Evolutionary conservation across 1,139 yeast species (phyloP), one percentile per base, ranked within the genome.

Genomic region (Sugiyamaella castrensis): DNA sequence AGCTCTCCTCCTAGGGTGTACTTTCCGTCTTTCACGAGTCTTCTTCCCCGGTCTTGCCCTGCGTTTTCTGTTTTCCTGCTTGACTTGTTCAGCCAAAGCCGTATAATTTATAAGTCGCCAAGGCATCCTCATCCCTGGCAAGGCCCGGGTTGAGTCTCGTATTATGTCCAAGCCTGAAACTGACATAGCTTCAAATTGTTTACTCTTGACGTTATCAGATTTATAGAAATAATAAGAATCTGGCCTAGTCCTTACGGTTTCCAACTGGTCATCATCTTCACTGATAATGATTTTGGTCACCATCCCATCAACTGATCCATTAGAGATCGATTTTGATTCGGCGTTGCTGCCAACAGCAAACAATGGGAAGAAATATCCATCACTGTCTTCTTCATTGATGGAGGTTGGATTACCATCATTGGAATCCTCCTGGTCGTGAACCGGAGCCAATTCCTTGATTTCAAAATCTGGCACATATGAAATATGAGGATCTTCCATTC

Each of bases 41-140:
- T 58, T 59, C 49, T 65, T 65, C 11, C 72, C 69, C 1, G 71
- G 71, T 12, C 70, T 50, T 27, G 60, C 53, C 33, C 59, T 39
- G 53, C 54, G 29, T 51, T 48, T 37, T 46, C 55, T 36, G 16
- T 42, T 49, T 4, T 46, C 40, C 16, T 55, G 48, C 10, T 55
- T 59, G 30, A 46, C 53, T 27, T 61, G 53, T 9, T 53, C 55
- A 26, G 61, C 64, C 30, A 58, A 53, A 10, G 56, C 60, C 8
- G 57, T 56, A 33, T 56, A 64, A 33, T 62, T 62, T 26, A 63
- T 41, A 10, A 64, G 58, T 48, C 56, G 53, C 51, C 56, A 57
- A 9, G 55, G 66, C 54, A 47, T 48, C 32, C 30, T 45, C 50
- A 53, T 47, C 9, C 61, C 61, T 11, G 53, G 53, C 12, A 53